Evolutionary conservation across 75 land plant species (phyloP), one percentile per base, ranked within the genome.

Genomic region (Isoetes taiwanensis): DNA sequence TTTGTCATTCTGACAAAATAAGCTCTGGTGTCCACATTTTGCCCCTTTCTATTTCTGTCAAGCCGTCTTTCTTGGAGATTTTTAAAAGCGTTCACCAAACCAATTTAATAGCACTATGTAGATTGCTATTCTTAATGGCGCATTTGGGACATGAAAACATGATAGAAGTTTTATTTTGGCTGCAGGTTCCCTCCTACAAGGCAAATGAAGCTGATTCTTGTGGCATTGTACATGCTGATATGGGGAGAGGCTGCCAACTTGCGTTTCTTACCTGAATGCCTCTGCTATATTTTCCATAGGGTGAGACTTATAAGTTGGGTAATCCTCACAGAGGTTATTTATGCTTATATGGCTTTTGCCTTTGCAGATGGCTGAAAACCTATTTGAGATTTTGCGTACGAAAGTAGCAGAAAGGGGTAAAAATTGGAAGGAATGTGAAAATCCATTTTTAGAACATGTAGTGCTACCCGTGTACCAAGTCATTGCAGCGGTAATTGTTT

Each of bases 181-280:
- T n/a, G n/a, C n/a, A n/a, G n/a, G n/a, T n/a, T n/a, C n/a, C n/a
- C n/a, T n/a, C n/a, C n/a, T n/a, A n/a, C n/a, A n/a, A n/a, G n/a
- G n/a, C 50, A 46, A 46, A 19, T 16, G 8, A 46, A 86, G 57
- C 80, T 82, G 65, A 72, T 86, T 23, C 80, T 72, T 41, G 74
- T 84, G 57, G 80, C 74, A 32, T 75, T 86, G 9, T 82, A 79
- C 72, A 74, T 85, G 68, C 85, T 85, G 39, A 85, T 85, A 12
- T 85, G 85, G 85, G 85, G 90, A 23, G 90, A 85, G 69, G 90
- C 90, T 62, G 79, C 90, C 56, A 85, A 85, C 64, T 55, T 85
- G 28, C 77, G 90, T 5, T 85, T 85, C 63, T 78, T 85, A 82
- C 90, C 90, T 57, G 90, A 85, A 72, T 85, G 90, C 67, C 54